Conservation (phyloP, 805 yeast genomes). For the Phaffomyces thermotolerans region DNA sequence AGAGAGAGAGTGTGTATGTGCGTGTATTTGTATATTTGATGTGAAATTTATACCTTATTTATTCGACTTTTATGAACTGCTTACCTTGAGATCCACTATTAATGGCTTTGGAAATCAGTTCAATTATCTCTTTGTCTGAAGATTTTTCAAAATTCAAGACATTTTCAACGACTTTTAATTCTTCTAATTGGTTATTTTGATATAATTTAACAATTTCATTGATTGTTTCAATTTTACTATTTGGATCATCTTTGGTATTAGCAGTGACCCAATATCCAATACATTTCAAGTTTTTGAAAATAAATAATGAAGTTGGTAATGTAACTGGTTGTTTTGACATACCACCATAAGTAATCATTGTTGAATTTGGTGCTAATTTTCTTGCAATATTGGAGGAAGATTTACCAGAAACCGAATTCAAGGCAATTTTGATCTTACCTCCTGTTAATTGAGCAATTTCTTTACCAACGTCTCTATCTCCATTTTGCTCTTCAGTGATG, state of each 20-base stretch:
- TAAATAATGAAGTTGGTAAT: slow-evolving; percentile 83
- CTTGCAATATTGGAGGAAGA: slow-evolving; percentile 77
- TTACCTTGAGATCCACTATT: slow-evolving; percentile 35
- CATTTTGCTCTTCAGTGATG: slow-evolving; percentile 80
- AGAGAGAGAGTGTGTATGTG: no score
- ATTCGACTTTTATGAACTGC: slow-evolving; percentile 33
- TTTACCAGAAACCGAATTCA: slow-evolving; percentile 92
- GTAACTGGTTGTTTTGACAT: slow-evolving; percentile 94
- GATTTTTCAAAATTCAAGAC: slow-evolving; percentile 24
- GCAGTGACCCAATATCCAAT: slow-evolving; percentile 92
- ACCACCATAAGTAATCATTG: slow-evolving; percentile 89
- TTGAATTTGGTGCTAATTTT: slow-evolving; percentile 67
- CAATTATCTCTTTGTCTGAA: slow-evolving; percentile 31
- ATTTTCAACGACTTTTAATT: slow-evolving; percentile 29
- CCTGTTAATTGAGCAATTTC: slow-evolving; percentile 49
- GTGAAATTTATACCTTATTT: neutral
- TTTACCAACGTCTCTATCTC: slow-evolving; percentile 56
- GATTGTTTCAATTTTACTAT: slow-evolving; percentile 49
- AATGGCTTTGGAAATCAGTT: slow-evolving; percentile 30
- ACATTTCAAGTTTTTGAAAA: slow-evolving; percentile 80
- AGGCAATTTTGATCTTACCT: slow-evolving; percentile 60
- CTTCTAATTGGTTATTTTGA: slow-evolving; percentile 44
- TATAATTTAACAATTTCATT: slow-evolving; percentile 49
- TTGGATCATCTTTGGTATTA: slow-evolving; percentile 53
- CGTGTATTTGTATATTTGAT: no score